Conservation (phyloP, 192 early-diverging fungal genomes). For the Diversispora eburnea region DNA sequence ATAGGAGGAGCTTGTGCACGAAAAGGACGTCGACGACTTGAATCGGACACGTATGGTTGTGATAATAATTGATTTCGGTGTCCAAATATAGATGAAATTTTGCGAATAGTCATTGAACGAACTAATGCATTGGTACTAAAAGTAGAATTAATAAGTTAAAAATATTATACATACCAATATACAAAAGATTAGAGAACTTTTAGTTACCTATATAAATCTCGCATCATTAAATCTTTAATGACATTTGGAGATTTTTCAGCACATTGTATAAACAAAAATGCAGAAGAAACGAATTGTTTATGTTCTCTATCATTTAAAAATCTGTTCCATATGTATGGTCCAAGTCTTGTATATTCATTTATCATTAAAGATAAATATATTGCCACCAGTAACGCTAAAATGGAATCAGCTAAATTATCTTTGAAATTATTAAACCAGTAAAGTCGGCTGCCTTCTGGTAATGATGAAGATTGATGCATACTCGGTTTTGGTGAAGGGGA, state of each 20-base stretch:
- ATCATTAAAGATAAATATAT: conserved; percentile 45
- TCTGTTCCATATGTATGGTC: conserved; percentile 44
- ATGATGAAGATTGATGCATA: background rate
- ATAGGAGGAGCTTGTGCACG: conserved; percentile 43
- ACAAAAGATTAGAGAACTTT: background rate
- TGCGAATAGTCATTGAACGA: conserved; percentile 35
- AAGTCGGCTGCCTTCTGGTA: background rate
- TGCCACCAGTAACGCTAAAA: conserved; percentile 49
- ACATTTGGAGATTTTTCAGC: conserved; percentile 48
- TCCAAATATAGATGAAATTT: conserved; percentile 43
- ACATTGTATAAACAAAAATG: conserved; percentile 56
- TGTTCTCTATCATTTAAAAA: conserved; percentile 49
- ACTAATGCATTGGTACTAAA: conserved; percentile 19
- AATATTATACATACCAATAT: background rate
- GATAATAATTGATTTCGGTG: conserved; percentile 46
- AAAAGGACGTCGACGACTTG: conserved; percentile 46
- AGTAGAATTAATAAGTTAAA: background rate
- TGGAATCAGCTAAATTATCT: conserved; percentile 32
- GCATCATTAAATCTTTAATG: conserved; percentile 38
- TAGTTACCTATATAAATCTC: conserved; percentile 49
- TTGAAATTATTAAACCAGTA: conserved; percentile 5
- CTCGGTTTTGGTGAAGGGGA: background rate
- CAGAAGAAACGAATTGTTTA: conserved; percentile 40
- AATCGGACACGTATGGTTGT: conserved; percentile 46
- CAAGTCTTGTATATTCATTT: conserved; percentile 39